These are phyloP conservation scores for Aegilops speltoides DNA, from an alignment of 176 grass and related monocot species.

Conservation along the genomic window DNA sequence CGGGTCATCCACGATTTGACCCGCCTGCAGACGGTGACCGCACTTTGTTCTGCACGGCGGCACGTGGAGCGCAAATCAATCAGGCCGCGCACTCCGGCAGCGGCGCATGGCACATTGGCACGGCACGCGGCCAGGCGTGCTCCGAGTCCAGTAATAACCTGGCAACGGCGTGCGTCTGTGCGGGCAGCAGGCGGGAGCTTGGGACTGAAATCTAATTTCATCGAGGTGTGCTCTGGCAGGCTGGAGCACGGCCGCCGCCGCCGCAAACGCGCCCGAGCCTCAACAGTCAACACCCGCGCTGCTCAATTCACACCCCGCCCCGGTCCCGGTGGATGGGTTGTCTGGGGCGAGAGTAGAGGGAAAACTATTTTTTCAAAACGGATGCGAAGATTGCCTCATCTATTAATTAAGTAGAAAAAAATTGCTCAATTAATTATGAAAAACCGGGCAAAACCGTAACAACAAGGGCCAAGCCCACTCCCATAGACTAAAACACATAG, in stretches of 20 bases:
- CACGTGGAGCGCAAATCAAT: slow-evolving; percentile 14
- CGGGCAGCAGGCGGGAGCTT: background rate
- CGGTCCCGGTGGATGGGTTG: background rate
- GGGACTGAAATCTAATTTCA: background rate
- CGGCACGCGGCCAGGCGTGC: background rate
- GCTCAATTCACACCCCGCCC: slow-evolving; percentile 3
- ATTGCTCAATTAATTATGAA: too few species aligned
- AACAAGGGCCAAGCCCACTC: too few species aligned
- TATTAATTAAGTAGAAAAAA: too few species aligned
- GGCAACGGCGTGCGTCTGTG: background rate
- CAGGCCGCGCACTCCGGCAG: background rate
- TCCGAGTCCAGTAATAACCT: background rate
- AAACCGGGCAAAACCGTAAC: too few species aligned
- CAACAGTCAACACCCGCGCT: too few species aligned
- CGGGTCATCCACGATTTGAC: slow-evolving; percentile 21
- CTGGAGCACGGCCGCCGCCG: background rate
- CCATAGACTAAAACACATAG: too few species aligned
- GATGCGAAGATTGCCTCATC: too few species aligned
- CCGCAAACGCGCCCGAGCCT: background rate
- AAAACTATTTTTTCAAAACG: too few species aligned
- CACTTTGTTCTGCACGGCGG: background rate
- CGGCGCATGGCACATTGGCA: background rate
- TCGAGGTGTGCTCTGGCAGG: background rate
- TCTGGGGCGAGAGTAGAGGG: background rate
- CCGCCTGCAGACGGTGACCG: background rate